Percentiles rank a stretch among this genome's conserved stretches.
Evolutionary conservation across 495 filamentous ascomycete genomes (phyloP).

Genomic region (Daldinia grandis): DNA sequence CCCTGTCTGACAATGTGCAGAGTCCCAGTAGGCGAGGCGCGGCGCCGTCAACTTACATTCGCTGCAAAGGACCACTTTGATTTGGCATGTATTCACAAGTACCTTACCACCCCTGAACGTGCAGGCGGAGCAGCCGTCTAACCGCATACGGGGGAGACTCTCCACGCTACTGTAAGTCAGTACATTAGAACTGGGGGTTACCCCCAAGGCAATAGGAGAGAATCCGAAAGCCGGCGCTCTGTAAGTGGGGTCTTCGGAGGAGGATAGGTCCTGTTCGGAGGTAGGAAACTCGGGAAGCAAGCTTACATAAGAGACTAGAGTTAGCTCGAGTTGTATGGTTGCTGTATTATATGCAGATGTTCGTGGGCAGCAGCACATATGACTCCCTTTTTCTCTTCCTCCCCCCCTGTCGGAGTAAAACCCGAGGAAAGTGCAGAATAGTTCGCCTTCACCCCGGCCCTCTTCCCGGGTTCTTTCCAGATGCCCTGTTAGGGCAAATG

Average conservation of each 20-base stretch:
- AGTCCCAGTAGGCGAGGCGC: conserved; percentile 19
- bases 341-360: neutral
- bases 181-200: conserved; percentile 9
- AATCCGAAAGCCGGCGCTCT: conserved; percentile 33
- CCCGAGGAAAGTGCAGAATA: neutral
- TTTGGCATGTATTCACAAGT: conserved; percentile 37
- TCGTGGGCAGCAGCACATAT: neutral
- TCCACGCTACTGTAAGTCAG: conserved; percentile 9
- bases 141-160: conserved; percentile 28
- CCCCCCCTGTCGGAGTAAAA: conserved; percentile 1
- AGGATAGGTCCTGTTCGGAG: conserved; percentile 31
- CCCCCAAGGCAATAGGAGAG: conserved; percentile 17
- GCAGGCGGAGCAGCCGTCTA: conserved; percentile 40
- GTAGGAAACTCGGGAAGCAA: conserved; percentile 29
- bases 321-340: neutral
- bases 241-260: conserved; percentile 31
- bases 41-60: conserved; percentile 17
- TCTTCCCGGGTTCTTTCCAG: neutral
- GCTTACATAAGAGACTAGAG: conserved; percentile 24
- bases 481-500: neutral
- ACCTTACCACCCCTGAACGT: conserved; percentile 34
- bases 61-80: conserved; percentile 20
- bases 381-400: neutral
- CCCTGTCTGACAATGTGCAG: conserved; percentile 27
- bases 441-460: neutral